phyloP scores from a whole-genome alignment of 2,329 filamentous ascomycete species.

The Calcarisporium arbuscula region DNA sequence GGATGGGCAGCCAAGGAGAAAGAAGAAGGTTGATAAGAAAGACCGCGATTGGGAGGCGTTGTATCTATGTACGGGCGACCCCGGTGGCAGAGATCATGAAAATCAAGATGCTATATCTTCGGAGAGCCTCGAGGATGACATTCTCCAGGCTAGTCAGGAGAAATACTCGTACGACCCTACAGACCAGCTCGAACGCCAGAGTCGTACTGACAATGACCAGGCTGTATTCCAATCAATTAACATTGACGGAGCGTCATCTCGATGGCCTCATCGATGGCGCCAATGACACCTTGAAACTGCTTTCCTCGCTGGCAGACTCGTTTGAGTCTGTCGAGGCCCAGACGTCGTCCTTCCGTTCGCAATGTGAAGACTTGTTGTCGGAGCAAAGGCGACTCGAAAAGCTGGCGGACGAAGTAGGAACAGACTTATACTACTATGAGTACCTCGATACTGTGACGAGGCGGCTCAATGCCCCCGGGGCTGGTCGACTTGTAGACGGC shows the following conservation, averaged over 20 bases:
- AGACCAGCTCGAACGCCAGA: background rate
- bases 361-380: constrained; percentile 79
- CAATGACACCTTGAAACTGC: constrained; percentile 64
- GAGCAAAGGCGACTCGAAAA: constrained; percentile 75
- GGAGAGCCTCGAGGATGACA: constrained; percentile 49
- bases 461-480: constrained; percentile 85
- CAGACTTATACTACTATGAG: constrained; percentile 89
- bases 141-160: constrained; percentile 77
- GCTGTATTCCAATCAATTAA: constrained; percentile 74
- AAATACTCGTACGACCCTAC: constrained; percentile 65
- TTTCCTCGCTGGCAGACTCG: constrained; percentile 74
- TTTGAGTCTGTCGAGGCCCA: constrained; percentile 85
- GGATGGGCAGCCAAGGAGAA: constrained; percentile 35
- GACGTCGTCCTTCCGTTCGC: constrained; percentile 86
- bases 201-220: constrained; percentile 34
- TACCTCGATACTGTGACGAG: constrained; percentile 89
- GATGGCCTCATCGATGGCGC: constrained; percentile 73
- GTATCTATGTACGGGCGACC: constrained; percentile 20
- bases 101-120: constrained; percentile 13
- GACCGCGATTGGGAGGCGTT: constrained; percentile 47
- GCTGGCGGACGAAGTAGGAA: constrained; percentile 77
- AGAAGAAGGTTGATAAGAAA: constrained; percentile 28
- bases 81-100: constrained; percentile 17
- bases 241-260: constrained; percentile 75
- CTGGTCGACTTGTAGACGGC: constrained; percentile 76